Base-by-base conservation (phyloP, 2,329 filamentous ascomycete species). In the Cytospora leucostoma region DNA sequence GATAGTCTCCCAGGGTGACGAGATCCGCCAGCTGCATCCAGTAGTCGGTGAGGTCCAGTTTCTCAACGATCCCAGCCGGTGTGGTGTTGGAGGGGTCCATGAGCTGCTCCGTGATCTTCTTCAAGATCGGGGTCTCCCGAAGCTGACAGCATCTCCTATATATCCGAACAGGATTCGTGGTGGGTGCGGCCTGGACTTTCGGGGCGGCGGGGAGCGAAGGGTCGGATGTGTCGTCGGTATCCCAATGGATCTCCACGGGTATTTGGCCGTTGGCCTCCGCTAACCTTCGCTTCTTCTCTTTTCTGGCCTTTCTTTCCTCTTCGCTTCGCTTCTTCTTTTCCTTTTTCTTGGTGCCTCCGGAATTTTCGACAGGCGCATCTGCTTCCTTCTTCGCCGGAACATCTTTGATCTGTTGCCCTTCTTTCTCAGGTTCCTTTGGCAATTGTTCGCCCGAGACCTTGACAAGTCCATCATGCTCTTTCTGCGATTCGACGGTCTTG, bases 281-380 rank as follows among this genome's bases (percentile, higher is more conserved):
- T 69, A 92, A 86, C 72, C 86, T 87, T 67, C 92, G 84, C 73
- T 92, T 94, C 76, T 92, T 92, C 76, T 97, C 93, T 74, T 96
- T 96, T 61, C 93, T 86, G 65, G 95, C 92, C 73, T 96, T 96
- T 50, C 93, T 84, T 75, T 97, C 94, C 65, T 94, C 93, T 73
- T 97, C 94, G 49, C 91, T 96, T 68, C 90, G 88, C 79, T 96
- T 97, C 78, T 97, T 97, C 81, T 97, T 97, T 72, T 97, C 93
- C 75, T 92, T 95, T 77, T 96, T 97, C 70, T 88, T 88, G 8
- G 81, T 87, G 0, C 72, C 38, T 27, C 37, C 34, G 13, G 35
- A 11, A 19, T 19, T 51, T 1, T 66, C 65, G 32, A 63, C 33
- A 7, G 53, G 17, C 6, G 52, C 21, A 3, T 65, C 63, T n/a